Evolutionary conservation across 2,329 filamentous ascomycete genomes (phyloP).

Genomic region (Talaromyces sp.): DNA sequence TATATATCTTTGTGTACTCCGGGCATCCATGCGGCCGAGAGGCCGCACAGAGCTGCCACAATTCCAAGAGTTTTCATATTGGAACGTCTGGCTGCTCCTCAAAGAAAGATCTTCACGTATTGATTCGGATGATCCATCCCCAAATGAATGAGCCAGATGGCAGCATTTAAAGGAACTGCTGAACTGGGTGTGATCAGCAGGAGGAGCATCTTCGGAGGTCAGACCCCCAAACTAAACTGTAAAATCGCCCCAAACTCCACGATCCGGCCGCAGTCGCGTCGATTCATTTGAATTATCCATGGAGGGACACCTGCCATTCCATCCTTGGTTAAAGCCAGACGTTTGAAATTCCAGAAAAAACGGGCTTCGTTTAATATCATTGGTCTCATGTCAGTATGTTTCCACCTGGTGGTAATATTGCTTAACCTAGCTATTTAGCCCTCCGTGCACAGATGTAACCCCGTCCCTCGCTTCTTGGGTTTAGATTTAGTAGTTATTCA

Average conservation of each 20-base stretch:
- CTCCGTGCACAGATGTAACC: neutral
- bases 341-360: neutral
- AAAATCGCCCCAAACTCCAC: neutral
- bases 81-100: neutral
- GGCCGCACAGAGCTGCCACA: slow-evolving; percentile 2
- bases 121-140: neutral
- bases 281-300: neutral
- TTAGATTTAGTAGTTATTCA: neutral
- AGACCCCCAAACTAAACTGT: neutral
- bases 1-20: slow-evolving; percentile 9
- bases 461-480: neutral
- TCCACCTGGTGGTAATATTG: neutral
- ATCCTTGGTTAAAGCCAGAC: neutral
- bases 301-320: neutral
- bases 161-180: neutral
- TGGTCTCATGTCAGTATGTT: neutral
- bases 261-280: neutral
- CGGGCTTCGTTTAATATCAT: neutral
- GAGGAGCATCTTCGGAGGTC: neutral
- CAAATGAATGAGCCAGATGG: neutral
- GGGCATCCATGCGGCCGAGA: slow-evolving; percentile 10
- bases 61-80: neutral
- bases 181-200: neutral
- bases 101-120: neutral
- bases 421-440: neutral